Evolutionary conservation across 345 rosid genomes (phyloP).

Genomic region (Brassica incana): DNA sequence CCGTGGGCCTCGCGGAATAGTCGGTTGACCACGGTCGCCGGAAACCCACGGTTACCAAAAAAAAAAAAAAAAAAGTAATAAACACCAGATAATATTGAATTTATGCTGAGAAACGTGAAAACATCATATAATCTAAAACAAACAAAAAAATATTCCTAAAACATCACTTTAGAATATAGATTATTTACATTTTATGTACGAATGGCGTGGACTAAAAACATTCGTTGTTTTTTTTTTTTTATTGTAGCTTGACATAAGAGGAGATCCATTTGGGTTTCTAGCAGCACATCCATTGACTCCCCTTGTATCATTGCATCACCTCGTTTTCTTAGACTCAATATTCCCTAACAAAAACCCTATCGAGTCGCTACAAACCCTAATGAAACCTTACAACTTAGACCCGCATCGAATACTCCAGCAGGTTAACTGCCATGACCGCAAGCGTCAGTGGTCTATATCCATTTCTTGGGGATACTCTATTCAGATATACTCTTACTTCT

Average conservation of each 20-base stretch:
- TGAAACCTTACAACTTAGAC: conserved; percentile 50
- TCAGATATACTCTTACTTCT: conserved; percentile 42
- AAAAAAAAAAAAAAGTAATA: too few species aligned
- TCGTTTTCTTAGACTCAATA: conserved; percentile 52
- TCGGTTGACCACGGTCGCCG: too few species aligned
- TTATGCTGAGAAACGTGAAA: too few species aligned
- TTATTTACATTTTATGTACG: too few species aligned
- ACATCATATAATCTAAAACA: too few species aligned
- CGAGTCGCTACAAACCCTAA: conserved; percentile 51
- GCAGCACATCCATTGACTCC: conserved; percentile 80
- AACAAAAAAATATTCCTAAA: too few species aligned
- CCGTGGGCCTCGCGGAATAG: too few species aligned
- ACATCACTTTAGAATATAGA: too few species aligned
- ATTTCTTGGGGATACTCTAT: conserved; percentile 57
- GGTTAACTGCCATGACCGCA: conserved; percentile 52
- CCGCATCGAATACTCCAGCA: conserved; percentile 72
- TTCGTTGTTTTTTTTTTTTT: background rate
- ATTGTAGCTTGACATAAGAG: conserved; percentile 72
- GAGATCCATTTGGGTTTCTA: conserved; percentile 62
- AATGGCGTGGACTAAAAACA: background rate
- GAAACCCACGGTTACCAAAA: too few species aligned
- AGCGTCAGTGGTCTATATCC: conserved; percentile 64
- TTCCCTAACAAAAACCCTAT: conserved; percentile 54
- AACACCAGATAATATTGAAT: too few species aligned
- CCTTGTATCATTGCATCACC: conserved; percentile 74